Conservation (phyloP, 345 rosid species). For the Hypericum perforatum region DNA sequence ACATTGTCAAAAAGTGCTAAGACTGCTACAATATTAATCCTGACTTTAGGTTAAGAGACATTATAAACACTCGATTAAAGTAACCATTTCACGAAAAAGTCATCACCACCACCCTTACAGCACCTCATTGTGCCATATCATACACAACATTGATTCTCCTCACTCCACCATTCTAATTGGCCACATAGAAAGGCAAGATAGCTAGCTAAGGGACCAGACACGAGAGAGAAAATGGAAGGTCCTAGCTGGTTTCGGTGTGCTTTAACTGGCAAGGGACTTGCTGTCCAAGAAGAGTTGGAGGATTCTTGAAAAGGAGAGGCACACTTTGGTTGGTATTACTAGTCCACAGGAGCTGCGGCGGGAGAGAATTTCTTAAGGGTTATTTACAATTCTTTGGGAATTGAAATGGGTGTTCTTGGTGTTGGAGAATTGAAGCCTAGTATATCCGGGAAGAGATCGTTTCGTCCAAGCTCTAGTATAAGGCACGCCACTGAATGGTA, state of each 20-base stretch:
- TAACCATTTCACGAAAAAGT: constrained; percentile 2
- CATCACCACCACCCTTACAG: constrained; percentile 17
- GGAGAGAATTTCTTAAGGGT: not conserved
- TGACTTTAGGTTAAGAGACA: constrained; percentile 36
- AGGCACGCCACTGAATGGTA: constrained; percentile 98
- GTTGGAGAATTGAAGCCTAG: constrained; percentile 73
- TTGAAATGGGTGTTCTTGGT: constrained; percentile 68
- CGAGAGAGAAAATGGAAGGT: constrained; percentile 3
- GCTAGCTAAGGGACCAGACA: not conserved
- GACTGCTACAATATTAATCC: constrained; percentile 22
- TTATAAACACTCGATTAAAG: constrained; percentile 33
- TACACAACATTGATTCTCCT: constrained; percentile 16
- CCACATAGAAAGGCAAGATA: not conserved
- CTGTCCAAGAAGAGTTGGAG: constrained; percentile 16
- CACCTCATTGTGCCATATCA: constrained; percentile 28
- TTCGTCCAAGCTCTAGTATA: constrained; percentile 80
- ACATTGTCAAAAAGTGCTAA: constrained; percentile 13
- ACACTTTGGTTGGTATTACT: constrained; percentile 11
- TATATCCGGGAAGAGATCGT: constrained; percentile 75
- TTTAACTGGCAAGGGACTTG: constrained; percentile 6
- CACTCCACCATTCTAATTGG: constrained; percentile 20
- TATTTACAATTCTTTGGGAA: too few relatives aligned
- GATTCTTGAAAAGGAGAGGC: constrained; percentile 12
- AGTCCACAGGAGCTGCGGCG: constrained; percentile 10
- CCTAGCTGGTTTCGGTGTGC: not conserved